Base-by-base conservation (phyloP, 768 basidiomycete species). In the Leucogyrophana mollusca region DNA sequence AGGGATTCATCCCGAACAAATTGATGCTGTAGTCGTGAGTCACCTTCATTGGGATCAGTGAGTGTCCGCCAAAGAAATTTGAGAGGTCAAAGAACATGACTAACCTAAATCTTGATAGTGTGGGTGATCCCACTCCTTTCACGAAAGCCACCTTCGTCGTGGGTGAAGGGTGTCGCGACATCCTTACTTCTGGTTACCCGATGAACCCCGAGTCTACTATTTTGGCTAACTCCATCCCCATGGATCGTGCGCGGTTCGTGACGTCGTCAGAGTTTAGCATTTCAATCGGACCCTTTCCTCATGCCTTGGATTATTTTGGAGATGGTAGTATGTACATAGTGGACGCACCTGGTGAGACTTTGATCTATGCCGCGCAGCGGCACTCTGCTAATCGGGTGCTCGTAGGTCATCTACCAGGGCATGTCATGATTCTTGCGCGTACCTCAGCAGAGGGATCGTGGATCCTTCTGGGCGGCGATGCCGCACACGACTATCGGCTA, bases 301-400 rank as follows among this genome's bases (percentile, higher is more conserved):
- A 40, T 41, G 73, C 78, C 7, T 54, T 72, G 34, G 78, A 82
- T 58, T 73, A 69, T 53, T 79, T 72, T 54, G 71, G 70, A 17
- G 80, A 83, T 54, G 80, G 79, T 1, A 76, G 73, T 49, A 56
- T 78, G n/a, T 80, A 77, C 55, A 68, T 82, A 53, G 55, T 81
- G 46, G 75, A 81, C 51, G 72, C 78, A 2, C 68, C 77, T 0
- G 78, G 47, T 45, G 4, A 9, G 8, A 36, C 9, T 46, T 11
- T 4, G 9, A 7, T 37, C 20, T 16, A 16, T 7, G n/a, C 20
- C 6, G 16, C 6, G n/a, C 20, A 16, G 9, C 16, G 35, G 35
- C 16, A n/a, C 6, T 9, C 35, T 8, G n/a, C 6, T n/a, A 37
- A 7, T 8, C 35, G n/a, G 16, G 6, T 37, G 6, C 7, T 37